A percentile compares a stretch with the other conserved stretches of the same genome.
phyloP scores from a whole-genome alignment of 768 basidiomycete genomes.

The Mycena albidolilacea region DNA sequence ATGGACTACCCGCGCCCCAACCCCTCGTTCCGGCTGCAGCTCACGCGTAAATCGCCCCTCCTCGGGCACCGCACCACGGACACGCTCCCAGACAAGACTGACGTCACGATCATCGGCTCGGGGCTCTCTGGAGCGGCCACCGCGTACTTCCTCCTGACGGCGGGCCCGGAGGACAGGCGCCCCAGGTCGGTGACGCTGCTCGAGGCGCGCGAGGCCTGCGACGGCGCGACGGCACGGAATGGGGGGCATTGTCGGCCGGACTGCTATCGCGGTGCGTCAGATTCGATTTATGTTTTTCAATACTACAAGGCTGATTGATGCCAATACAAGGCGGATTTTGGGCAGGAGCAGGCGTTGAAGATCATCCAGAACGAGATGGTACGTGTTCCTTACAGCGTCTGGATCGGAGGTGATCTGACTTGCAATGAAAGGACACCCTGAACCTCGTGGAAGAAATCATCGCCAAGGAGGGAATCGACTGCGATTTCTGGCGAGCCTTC shows the following conservation, averaged over 20 bases:
- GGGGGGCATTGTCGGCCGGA: constrained; percentile 48
- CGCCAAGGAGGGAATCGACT: constrained; percentile 44
- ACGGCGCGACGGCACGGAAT: constrained; percentile 48
- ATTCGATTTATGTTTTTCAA: too few relatives aligned
- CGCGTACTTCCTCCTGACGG: constrained; percentile 47
- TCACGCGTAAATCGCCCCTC: too few relatives aligned
- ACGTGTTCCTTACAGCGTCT: background rate
- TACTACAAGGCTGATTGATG: constrained; percentile 34
- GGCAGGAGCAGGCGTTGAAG: constrained; percentile 46
- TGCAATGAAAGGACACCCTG: constrained; percentile 38
- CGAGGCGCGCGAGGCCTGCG: constrained; percentile 57
- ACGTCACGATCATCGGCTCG: constrained; percentile 52
- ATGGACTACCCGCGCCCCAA: too few relatives aligned
- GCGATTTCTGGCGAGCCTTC: constrained; percentile 46
- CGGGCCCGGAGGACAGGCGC: constrained; percentile 25
- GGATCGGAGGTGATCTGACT: background rate
- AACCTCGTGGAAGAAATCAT: constrained; percentile 39
- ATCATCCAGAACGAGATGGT: constrained; percentile 44
- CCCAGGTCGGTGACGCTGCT: constrained; percentile 52
- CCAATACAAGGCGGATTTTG: constrained; percentile 40
- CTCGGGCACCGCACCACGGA: too few relatives aligned
- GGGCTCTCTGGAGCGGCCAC: constrained; percentile 52
- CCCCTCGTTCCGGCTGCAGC: too few relatives aligned
- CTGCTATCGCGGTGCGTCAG: constrained; percentile 39
- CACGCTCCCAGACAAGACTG: background rate